These are phyloP conservation scores for Thielaviopsis populi DNA, from an alignment of 2,329 filamentous ascomycete genomes.

Conservation along the genomic window DNA sequence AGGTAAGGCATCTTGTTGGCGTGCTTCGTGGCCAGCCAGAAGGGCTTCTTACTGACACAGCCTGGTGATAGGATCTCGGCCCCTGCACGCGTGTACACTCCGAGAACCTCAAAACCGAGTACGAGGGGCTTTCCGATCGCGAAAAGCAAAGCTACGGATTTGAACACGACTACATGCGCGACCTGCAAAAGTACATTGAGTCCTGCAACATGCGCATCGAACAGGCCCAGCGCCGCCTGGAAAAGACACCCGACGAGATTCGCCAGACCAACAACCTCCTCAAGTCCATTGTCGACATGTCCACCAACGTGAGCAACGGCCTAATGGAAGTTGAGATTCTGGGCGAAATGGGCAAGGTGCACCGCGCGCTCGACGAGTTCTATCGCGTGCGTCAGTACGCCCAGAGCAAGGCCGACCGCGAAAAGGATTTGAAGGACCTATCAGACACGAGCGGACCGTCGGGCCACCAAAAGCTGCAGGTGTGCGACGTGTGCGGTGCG, in stretches of 20 bases:
- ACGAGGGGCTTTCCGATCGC: conserved; percentile 54
- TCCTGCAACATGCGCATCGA: conserved; percentile 94
- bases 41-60: neutral
- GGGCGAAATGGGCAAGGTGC: conserved; percentile 66
- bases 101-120: conserved; percentile 78
- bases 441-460: conserved; percentile 84
- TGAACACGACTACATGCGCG: conserved; percentile 90
- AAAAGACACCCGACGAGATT: conserved; percentile 97
- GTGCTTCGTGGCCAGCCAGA: neutral
- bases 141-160: conserved; percentile 73
- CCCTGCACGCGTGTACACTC: conserved; percentile 78
- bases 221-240: conserved; percentile 69
- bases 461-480: conserved; percentile 94
- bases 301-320: conserved; percentile 62
- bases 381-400: conserved; percentile 71
- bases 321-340: conserved; percentile 76
- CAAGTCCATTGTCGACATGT: conserved; percentile 61
- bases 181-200: conserved; percentile 92
- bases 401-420: conserved; percentile 65
- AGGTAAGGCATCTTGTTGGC: conserved; percentile 26
- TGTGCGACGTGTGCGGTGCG: conserved; percentile 95
- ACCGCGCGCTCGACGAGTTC: conserved; percentile 71
- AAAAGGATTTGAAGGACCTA: conserved; percentile 77
- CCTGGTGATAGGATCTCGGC: conserved; percentile 53
- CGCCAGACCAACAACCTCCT: conserved; percentile 79